These are phyloP conservation scores for Macrolepiota fuliginosa DNA, from an alignment of 768 basidiomycete genomes.

Conservation along the genomic window DNA sequence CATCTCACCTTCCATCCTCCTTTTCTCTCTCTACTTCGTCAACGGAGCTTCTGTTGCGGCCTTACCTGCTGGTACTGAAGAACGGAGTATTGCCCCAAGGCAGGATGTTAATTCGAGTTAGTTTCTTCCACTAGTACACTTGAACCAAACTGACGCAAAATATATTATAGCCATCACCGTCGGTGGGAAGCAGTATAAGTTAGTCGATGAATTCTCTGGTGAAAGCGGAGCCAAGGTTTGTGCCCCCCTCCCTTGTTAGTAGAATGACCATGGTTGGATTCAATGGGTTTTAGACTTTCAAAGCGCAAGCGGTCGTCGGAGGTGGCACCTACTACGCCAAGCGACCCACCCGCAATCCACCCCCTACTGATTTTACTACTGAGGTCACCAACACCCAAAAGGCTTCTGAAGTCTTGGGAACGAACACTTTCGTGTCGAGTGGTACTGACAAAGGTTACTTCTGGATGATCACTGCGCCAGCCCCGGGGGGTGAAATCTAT, in stretches of 20 bases:
- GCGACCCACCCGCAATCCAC: neutral
- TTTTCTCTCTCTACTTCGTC: neutral
- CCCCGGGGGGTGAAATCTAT: neutral
- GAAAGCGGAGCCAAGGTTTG: neutral
- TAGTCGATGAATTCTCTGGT: neutral
- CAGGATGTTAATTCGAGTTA: neutral
- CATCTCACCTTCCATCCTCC: neutral
- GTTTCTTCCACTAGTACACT: neutral
- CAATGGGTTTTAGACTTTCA: neutral
- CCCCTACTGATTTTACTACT: neutral
- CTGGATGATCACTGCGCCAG: neutral
- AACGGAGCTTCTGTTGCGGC: neutral
- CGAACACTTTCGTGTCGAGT: neutral
- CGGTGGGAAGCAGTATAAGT: neutral
- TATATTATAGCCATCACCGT: neutral
- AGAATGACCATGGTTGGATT: too few relatives aligned
- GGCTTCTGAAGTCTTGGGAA: neutral
- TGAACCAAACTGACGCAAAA: neutral
- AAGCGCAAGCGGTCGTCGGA: neutral
- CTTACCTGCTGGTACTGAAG: neutral
- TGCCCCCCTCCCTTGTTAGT: too few relatives aligned
- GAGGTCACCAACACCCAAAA: neutral
- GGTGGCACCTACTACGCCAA: neutral
- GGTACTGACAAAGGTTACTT: neutral
- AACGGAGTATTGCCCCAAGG: neutral